Conservation (phyloP, 2,329 filamentous ascomycete species). For the Hypoxylon sp. region DNA sequence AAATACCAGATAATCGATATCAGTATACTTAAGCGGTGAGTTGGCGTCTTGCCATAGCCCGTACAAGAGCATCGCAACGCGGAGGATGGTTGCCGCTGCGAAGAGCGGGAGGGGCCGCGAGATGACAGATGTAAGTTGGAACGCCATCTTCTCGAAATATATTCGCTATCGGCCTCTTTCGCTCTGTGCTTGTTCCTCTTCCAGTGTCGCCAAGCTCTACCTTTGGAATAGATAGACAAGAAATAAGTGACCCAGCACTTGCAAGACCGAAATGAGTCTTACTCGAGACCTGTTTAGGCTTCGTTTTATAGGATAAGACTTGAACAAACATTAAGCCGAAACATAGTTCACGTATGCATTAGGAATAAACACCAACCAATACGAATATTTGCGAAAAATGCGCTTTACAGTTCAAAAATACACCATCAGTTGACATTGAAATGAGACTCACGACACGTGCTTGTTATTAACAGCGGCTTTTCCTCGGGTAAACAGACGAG, state of each 20-base stretch:
- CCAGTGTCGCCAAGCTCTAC: background rate
- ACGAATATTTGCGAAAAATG: background rate
- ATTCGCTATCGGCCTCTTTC: background rate
- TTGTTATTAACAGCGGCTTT: constrained; percentile 20
- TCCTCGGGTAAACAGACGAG: constrained; percentile 26
- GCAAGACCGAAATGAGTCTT: constrained; percentile 3
- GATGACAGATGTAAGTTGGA: constrained; percentile 53
- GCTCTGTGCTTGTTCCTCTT: background rate
- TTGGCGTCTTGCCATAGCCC: constrained; percentile 93
- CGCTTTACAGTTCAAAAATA: background rate
- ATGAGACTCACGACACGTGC: constrained; percentile 17
- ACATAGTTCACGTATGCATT: constrained; percentile 2
- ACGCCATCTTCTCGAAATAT: constrained; percentile 42
- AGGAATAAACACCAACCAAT: background rate
- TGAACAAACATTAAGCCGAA: background rate
- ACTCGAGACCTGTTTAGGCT: constrained; percentile 15
- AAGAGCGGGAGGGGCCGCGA: constrained; percentile 66
- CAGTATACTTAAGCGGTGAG: constrained; percentile 96
- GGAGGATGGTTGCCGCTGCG: constrained; percentile 73
- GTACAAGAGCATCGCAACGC: constrained; percentile 83
- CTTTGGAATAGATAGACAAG: too few species aligned
- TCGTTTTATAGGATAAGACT: background rate
- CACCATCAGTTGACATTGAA: constrained; percentile 6
- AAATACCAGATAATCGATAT: constrained; percentile 99
- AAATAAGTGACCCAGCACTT: constrained; percentile 25